phyloP scores from a whole-genome alignment of 1,284 basidiomycete species.

The Papiliotrema fonsecae region DNA sequence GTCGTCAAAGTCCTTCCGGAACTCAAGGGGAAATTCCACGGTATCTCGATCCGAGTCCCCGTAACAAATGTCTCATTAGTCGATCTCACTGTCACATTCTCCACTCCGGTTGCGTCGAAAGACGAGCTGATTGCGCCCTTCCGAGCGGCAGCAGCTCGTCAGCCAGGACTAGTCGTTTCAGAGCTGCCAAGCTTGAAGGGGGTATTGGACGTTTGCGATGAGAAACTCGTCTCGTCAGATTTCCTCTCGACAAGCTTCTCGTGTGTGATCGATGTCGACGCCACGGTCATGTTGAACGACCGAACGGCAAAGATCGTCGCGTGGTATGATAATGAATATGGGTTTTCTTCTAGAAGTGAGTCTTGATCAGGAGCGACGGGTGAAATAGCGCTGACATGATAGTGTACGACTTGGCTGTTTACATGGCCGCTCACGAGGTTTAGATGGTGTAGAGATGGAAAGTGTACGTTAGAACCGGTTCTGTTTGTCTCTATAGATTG shows the following conservation, averaged over 20 bases:
- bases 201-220: constrained; percentile 44
- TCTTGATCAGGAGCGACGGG: background rate
- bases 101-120: constrained; percentile 35
- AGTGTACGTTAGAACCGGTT: background rate
- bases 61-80: constrained; percentile 50
- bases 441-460: background rate
- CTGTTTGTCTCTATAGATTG: too few relatives aligned
- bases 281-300: constrained; percentile 41
- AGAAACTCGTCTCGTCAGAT: constrained; percentile 48
- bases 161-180: constrained; percentile 5
- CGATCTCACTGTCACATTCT: constrained; percentile 47
- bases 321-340: constrained; percentile 49
- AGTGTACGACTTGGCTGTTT: constrained; percentile 1
- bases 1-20: constrained; percentile 48
- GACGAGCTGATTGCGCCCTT: constrained; percentile 45
- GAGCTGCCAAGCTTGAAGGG: constrained; percentile 18
- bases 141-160: constrained; percentile 30
- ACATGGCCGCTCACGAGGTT: background rate
- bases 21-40: constrained; percentile 48
- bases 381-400: background rate
- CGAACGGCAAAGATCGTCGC: constrained; percentile 45
- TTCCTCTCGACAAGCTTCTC: constrained; percentile 40
- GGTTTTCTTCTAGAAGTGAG: constrained; percentile 32
- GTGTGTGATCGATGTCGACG: constrained; percentile 45
- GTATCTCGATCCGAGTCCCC: constrained; percentile 49